Evolutionary conservation across 805 yeast genomes (phyloP), one percentile per base, ranked within the genome.

Genomic region (Kuraishia capsulata): DNA sequence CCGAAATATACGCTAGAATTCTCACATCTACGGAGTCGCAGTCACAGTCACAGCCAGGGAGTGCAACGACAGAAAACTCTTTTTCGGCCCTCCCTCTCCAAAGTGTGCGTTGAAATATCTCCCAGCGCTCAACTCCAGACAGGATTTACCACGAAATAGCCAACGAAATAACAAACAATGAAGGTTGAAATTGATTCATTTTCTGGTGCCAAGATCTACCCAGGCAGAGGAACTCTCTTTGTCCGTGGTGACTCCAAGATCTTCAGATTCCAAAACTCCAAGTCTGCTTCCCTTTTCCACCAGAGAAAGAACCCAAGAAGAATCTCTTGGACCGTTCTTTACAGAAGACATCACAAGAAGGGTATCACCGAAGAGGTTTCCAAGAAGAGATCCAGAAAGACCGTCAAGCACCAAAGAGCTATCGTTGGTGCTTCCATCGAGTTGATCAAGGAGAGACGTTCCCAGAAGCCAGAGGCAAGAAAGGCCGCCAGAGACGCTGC

Each of bases 271-370:
- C 94, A 84, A 71, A 80, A 85, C 70, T 84, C 97, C 58, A 92
- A 92, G 76, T 79, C 95, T 65, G 90, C 95, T 62, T 88, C 97
- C 67, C 82, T 92, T 64, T 92, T 92, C 92, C 80, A 81, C 66
- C 99, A 92, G 80, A 88, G 97, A 83, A 92, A 92, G 95, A 92
- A 92, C 89, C 99, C 99, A 76, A 89, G 99, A 82, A 85, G 96
- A 81, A 81, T 92, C 68, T 81, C 97, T 52, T 92, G 99, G 99
- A 92, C 99, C 56, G 97, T 90, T 64, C 80, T 92, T 62, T 92
- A 76, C 90, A 90, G 99, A 82, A 86, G 95, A 76, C 96, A 90
- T 77, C 97, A 92, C 95, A 88, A 87, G 84, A 92, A 92, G 78
- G 99, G 99, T 78, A 79, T 90, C 67, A 81, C 96, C 64, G 99